Conservation (phyloP, 2,329 filamentous ascomycete genomes). For the Pseudocercospora ulei region DNA sequence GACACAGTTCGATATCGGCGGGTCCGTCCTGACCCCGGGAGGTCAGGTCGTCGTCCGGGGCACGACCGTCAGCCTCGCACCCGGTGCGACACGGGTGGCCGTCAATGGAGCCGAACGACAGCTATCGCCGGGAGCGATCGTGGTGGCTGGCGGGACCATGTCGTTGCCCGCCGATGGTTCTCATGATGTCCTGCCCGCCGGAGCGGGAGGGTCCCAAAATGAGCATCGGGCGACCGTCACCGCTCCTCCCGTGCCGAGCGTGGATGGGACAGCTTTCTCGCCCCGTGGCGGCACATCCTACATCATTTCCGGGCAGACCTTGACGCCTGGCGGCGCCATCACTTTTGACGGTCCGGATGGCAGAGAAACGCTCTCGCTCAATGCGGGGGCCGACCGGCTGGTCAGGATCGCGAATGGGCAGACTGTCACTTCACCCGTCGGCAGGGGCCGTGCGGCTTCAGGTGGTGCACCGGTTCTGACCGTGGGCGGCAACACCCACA, state of each 20-base stretch:
- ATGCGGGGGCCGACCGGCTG: conserved; percentile 30
- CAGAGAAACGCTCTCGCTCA: conserved; percentile 29
- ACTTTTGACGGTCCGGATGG: conserved; percentile 22
- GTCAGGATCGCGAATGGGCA: conserved; percentile 21
- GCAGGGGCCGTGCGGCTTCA: conserved; percentile 15
- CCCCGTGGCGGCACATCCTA: conserved; percentile 28
- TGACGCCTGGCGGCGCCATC: conserved; percentile 26
- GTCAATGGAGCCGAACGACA: conserved; percentile 35
- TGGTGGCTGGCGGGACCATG: conserved; percentile 36
- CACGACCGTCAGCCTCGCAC: conserved; percentile 37
- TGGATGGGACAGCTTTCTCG: conserved; percentile 26
- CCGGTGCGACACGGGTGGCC: conserved; percentile 36
- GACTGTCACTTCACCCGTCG: conserved; percentile 24
- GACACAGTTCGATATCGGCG: conserved; percentile 39
- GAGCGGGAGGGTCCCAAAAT: conserved; percentile 6
- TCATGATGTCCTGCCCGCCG: conserved; percentile 33
- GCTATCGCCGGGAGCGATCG: conserved; percentile 33
- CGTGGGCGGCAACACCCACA: conserved; percentile 26
- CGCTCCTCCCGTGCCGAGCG: conserved; percentile 27
- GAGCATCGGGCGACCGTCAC: conserved; percentile 24
- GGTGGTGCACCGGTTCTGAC: conserved; percentile 27
- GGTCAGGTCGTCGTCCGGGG: conserved; percentile 36
- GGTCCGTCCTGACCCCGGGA: conserved; percentile 33
- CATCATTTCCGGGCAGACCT: conserved; percentile 25
- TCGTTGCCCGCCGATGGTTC: conserved; percentile 36